phyloP scores from a whole-genome alignment of 1,139 yeast species.

The Suhomyces yuchorum region DNA sequence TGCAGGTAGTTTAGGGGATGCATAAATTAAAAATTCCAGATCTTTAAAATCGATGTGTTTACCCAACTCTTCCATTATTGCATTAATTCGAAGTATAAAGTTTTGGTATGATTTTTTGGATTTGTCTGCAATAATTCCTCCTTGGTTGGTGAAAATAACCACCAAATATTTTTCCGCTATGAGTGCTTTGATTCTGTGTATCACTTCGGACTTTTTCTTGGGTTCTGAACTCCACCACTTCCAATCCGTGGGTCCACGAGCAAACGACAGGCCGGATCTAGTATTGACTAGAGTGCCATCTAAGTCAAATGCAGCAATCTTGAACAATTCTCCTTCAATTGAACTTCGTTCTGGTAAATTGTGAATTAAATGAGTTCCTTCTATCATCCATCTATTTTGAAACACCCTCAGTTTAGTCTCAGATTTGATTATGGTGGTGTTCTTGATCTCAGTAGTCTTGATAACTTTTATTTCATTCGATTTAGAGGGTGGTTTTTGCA shows the following conservation, averaged over 20 bases:
- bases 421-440: background rate
- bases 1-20: constrained; percentile 58
- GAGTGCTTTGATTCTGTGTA: constrained; percentile 29
- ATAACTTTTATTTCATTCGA: background rate
- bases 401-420: constrained; percentile 2
- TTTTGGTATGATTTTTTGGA: constrained; percentile 55
- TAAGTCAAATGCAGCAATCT: constrained; percentile 72
- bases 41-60: constrained; percentile 1
- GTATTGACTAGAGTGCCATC: constrained; percentile 72
- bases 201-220: constrained; percentile 21
- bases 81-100: constrained; percentile 47
- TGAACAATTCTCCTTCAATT: constrained; percentile 19
- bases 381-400: constrained; percentile 14
- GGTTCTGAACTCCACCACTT: constrained; percentile 48
- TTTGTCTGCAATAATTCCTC: constrained; percentile 50
- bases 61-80: constrained; percentile 31
- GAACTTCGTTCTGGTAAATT: constrained; percentile 28
- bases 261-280: constrained; percentile 57
- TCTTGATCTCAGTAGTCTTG: background rate
- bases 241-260: constrained; percentile 70
- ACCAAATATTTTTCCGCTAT: constrained; percentile 37
- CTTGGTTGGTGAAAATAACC: constrained; percentile 87
- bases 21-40: constrained; percentile 53
- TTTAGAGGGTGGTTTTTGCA: constrained; percentile 2
- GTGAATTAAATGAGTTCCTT: constrained; percentile 38